Conservation (phyloP, 176 grass and related monocot species). For the Bromus sterilis region DNA sequence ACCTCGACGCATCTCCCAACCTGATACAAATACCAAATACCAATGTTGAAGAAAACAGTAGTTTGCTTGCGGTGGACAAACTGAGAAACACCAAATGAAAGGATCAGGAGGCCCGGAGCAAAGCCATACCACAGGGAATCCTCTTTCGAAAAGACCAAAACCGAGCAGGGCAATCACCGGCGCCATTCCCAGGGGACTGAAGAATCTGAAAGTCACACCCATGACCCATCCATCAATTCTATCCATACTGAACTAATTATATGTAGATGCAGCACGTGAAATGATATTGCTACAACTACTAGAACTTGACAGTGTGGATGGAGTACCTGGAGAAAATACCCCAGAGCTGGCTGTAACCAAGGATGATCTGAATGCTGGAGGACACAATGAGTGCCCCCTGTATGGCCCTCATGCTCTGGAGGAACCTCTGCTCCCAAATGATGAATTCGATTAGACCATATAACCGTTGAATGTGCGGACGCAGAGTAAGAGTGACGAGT, state of each 20-base stretch:
- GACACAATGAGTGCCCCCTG: slow-evolving; percentile 92
- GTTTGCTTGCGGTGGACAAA: not conserved
- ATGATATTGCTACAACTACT: not conserved
- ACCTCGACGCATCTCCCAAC: slow-evolving; percentile 95
- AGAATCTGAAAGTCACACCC: slow-evolving; percentile 65
- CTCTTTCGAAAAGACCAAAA: slow-evolving; percentile 96
- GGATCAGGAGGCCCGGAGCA: not conserved
- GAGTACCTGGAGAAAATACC: slow-evolving; percentile 94
- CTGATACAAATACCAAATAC: slow-evolving; percentile 27
- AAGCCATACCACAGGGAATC: slow-evolving; percentile 90
- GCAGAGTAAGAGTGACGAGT: not conserved
- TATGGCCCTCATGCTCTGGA: slow-evolving; percentile 87
- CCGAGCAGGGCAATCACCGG: slow-evolving; percentile 88
- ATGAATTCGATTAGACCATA: not conserved
- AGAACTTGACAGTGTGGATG: not conserved
- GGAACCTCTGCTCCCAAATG: slow-evolving; percentile 73
- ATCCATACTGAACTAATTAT: slow-evolving; percentile 2
- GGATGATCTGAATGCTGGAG: slow-evolving; percentile 96
- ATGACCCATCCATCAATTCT: slow-evolving; percentile 8
- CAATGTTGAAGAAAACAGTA: not conserved
- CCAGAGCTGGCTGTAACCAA: slow-evolving; percentile 98
- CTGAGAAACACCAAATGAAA: not conserved
- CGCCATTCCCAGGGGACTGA: slow-evolving; percentile 95
- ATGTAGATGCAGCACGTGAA: not conserved
- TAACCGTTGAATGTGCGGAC: not conserved